Evolutionary conservation across 177 flowering plant genomes (phyloP), one percentile per base, ranked within the genome.

Genomic region (Vitis hybrid): DNA sequence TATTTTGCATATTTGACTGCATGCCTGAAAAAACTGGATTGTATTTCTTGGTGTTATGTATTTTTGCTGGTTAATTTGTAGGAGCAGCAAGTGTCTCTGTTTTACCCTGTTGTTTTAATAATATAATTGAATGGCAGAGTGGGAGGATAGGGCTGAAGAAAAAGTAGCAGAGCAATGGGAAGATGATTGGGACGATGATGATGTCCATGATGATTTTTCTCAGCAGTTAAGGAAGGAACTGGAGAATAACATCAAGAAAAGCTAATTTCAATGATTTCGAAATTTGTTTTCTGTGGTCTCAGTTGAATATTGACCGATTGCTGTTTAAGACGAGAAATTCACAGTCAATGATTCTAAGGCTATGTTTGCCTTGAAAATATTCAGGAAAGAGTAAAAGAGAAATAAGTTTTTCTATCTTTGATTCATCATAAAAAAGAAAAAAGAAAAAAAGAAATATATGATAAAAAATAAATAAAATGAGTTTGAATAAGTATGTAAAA

Each of bases 121-220:
- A 12, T 10, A 15, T 39, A 58, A 21, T 50, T 65, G 10, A 50
- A 62, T 73, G 64, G 55, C 78, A 89, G 97, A 90, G 62, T 90
- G 95, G 94, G 91, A 88, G 65, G 88, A 75, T 64, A 85, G 89
- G 78, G 91, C 84, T 72, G 92, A 87, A 67, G 88, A 85, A 10
- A 88, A 86, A 51, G 79, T 74, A 60, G 76, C 83, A 12, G 91
- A 92, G 74, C 97, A 92, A 63, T 92, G 97, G 97, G 97, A 90
- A 77, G 94, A 92, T 74, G 96, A 90, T 56, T 92, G 97, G 97
- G 97, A 92, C 74, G 97, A 92, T 74, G 97, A 92, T 72, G 95
- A 92, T 76, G 92, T 92, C 33, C 89, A 79, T 59, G 97, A 91
- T 74, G 97, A 91, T 65, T 90, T 92, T 85, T 92, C 97, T n/a